These are phyloP conservation scores for Trichophyton equinum DNA, from an alignment of 2,329 filamentous ascomycete species.

Conservation along the genomic window DNA sequence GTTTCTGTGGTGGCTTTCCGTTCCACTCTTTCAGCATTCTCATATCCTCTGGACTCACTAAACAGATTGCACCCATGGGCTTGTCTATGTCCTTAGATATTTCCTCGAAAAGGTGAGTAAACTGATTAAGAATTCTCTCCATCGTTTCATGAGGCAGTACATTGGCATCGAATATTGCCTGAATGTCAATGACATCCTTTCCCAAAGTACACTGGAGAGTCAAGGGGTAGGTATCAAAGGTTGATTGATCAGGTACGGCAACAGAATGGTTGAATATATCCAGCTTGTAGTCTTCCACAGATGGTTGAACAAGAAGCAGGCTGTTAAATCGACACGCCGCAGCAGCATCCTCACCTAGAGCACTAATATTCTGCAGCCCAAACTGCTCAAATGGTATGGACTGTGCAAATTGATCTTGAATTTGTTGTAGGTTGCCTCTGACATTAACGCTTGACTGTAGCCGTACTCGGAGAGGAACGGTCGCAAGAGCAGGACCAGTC, in stretches of 20 bases:
- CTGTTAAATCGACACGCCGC: constrained; percentile 32
- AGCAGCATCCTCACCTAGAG: constrained; percentile 34
- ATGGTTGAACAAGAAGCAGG: constrained; percentile 24
- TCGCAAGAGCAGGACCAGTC: constrained; percentile 29
- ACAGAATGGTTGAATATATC: background rate
- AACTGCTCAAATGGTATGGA: constrained; percentile 48
- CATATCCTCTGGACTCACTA: background rate
- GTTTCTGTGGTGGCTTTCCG: background rate
- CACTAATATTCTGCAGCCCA: constrained; percentile 37
- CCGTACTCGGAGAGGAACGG: constrained; percentile 26
- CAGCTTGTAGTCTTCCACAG: background rate
- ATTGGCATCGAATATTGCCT: background rate
- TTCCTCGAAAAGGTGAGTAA: background rate
- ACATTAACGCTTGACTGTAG: constrained; percentile 13
- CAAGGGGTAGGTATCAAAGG: background rate
- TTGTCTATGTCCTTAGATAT: background rate
- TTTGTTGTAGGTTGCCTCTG: constrained; percentile 28
- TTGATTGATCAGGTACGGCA: background rate
- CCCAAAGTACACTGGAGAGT: background rate
- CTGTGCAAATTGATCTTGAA: constrained; percentile 41
- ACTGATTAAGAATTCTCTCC: background rate
- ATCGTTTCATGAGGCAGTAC: background rate
- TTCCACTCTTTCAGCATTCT: background rate
- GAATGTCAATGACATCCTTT: background rate
- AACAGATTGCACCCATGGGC: background rate